Conservation (phyloP, 345 rosid genomes). For the Eucalyptus rudis region DNA sequence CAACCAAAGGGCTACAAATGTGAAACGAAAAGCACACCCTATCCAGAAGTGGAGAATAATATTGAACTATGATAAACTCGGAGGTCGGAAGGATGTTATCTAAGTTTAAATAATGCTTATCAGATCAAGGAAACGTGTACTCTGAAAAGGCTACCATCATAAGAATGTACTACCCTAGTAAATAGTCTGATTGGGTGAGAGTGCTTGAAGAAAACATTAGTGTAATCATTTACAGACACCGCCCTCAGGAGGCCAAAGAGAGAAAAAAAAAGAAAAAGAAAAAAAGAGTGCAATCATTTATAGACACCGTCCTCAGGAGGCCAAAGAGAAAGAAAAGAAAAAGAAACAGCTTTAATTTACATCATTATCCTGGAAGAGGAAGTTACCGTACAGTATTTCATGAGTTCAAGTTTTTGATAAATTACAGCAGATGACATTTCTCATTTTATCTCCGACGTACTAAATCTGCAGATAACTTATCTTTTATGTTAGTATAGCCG, state of each 20-base stretch:
- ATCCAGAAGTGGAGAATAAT: no score
- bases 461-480: not conserved
- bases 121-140: not conserved
- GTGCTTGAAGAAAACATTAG: not conserved
- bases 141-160: not conserved
- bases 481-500: not conserved
- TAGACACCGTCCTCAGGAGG: not conserved
- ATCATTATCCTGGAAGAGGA: not conserved
- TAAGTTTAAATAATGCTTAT: no score
- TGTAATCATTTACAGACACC: not conserved
- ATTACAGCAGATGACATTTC: not conserved
- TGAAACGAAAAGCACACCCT: no score
- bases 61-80: no score
- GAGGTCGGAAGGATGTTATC: no score
- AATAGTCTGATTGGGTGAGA: not conserved
- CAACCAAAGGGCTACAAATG: no score
- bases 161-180: not conserved
- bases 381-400: not conserved
- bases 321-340: not conserved
- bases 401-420: not conserved
- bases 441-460: not conserved
- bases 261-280: not conserved
- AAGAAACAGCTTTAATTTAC: not conserved
- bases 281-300: not conserved
- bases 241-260: not conserved